Evolutionary conservation across 1,284 basidiomycete species (phyloP), one percentile per base, ranked within the genome.

Genomic region (Fomitopsis schrenkii): DNA sequence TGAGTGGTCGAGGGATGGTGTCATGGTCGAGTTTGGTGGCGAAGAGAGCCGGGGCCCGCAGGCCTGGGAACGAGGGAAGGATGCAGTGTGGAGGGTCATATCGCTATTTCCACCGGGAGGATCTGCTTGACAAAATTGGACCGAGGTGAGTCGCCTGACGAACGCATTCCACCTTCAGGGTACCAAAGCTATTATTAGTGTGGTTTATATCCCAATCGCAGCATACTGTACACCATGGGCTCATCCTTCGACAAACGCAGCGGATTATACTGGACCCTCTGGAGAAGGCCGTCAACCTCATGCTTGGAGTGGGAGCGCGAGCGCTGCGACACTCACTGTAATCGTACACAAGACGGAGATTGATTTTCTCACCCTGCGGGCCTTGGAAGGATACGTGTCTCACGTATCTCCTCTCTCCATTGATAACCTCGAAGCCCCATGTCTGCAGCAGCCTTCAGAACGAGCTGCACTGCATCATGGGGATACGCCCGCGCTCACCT

Each of bases 11-110:
- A 80, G 77, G 62, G 81, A 89, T 60, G 92, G 92, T 1, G 70
- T 94, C 28, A 89, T 93, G 87, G 83, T 93, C 17, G 92, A 94
- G 70, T 93, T 93, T 74, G 90, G 88, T 0, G 91, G 90, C 2
- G 81, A 83, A 55, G 84, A 90, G 65, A 86, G 90, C 14, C 83
- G 81, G 61, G 92, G 92, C 2, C 86, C 89, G 3, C 85, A 90
- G 63, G 91, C 91, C 64, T 94, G 92, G 93, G 92, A 94, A 67
- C 81, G 82, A 63, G 92, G 92, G 9, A 92, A 89, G 66, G 88
- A 91, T 67, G 88, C 90, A 1, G 71, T 80, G 1, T 94, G 93
- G 92, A 87, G 80, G 66, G 83, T 91, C 10, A 75, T 90, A 58
- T 90, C 88, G 1, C 57, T 94, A 33, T 93, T 92, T 70, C 68